These are phyloP conservation scores for Agastache rugosa DNA, from an alignment of 257 asterid species.

Conservation along the genomic window DNA sequence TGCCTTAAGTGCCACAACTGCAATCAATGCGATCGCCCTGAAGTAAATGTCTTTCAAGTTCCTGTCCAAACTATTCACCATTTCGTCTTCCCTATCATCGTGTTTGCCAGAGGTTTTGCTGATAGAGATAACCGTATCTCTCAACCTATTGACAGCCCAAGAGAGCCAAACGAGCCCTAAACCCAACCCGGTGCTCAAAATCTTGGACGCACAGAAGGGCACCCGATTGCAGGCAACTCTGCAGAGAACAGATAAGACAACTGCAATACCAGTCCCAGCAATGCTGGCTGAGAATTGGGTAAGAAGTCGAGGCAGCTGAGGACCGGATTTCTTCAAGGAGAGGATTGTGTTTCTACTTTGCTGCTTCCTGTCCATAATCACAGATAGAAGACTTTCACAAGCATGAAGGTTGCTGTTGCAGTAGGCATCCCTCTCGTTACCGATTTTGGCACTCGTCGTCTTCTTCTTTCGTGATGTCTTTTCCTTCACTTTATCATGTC, in stretches of 20 bases:
- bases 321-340: constrained; percentile 77
- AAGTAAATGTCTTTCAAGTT: constrained; percentile 70
- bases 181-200: constrained; percentile 76
- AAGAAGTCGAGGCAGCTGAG: constrained; percentile 71
- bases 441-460: constrained; percentile 48
- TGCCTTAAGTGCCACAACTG: constrained; percentile 62
- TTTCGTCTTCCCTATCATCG: constrained; percentile 55
- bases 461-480: constrained; percentile 58
- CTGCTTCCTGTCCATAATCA: constrained; percentile 63
- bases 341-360: constrained; percentile 52
- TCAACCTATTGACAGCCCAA: constrained; percentile 72
- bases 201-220: constrained; percentile 63
- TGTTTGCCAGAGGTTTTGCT: constrained; percentile 53
- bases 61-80: constrained; percentile 63
- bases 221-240: constrained; percentile 61
- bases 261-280: constrained; percentile 93
- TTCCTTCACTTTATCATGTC: constrained; percentile 57
- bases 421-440: constrained; percentile 55
- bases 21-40: constrained; percentile 66
- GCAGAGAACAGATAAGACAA: constrained; percentile 65
- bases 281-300: constrained; percentile 79
- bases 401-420: constrained; percentile 68
- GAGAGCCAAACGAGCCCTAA: constrained; percentile 91
- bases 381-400: constrained; percentile 86
- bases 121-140: constrained; percentile 70